Evolutionary conservation across 2,329 filamentous ascomycete species (phyloP).

Genomic region (Pseudogymnoascus sp.): DNA sequence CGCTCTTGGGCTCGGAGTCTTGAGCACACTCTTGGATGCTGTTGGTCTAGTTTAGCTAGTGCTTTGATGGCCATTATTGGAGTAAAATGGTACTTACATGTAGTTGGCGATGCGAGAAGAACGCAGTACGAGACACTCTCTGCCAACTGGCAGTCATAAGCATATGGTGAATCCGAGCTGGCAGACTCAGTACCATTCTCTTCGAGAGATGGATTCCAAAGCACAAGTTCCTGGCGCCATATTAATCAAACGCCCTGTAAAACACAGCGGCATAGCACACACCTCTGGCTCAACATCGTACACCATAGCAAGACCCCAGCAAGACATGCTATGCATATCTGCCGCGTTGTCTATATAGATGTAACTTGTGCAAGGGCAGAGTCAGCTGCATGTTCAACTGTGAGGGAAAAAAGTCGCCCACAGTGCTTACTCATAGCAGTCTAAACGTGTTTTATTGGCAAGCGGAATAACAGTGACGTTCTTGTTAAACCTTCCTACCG

Average conservation of each 20-base stretch:
- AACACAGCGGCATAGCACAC: background rate
- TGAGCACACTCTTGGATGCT: background rate
- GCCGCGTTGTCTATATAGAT: background rate
- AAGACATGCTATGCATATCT: background rate
- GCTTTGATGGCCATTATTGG: background rate
- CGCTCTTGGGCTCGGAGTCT: background rate
- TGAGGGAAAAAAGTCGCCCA: too few relatives aligned
- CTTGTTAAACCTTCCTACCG: background rate
- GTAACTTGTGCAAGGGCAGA: background rate
- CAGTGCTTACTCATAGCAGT: background rate
- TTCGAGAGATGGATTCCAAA: background rate
- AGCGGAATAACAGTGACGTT: background rate
- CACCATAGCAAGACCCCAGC: background rate
- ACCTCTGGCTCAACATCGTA: background rate
- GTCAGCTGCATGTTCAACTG: background rate
- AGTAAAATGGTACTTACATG: background rate
- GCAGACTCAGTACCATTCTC: background rate
- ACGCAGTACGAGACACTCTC: background rate
- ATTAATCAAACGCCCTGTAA: background rate
- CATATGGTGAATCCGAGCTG: background rate
- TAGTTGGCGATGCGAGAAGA: background rate
- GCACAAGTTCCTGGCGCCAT: background rate
- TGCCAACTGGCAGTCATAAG: background rate
- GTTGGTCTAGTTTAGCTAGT: background rate
- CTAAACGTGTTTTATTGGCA: background rate